Evolutionary conservation across 2,329 filamentous ascomycete species (phyloP).

Genomic region (Aspergillus sp.): DNA sequence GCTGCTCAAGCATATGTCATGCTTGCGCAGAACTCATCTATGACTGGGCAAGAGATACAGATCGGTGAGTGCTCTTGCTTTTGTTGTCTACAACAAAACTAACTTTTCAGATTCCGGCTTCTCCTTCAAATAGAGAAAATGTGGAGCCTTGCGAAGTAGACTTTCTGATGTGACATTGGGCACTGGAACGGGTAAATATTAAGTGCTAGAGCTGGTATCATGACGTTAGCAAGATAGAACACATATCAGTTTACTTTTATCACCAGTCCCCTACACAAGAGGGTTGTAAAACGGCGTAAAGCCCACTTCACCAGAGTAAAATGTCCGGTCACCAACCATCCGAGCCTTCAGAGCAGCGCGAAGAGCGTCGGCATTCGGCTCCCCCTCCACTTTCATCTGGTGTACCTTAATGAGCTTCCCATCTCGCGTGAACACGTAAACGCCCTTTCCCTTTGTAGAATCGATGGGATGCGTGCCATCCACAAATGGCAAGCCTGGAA

Average conservation of each 20-base stretch:
- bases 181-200: background rate
- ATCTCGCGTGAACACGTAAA: slow-evolving; percentile 43
- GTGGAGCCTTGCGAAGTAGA: background rate
- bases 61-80: slow-evolving; percentile 38
- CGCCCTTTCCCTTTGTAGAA: slow-evolving; percentile 27
- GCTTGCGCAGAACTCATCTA: slow-evolving; percentile 48
- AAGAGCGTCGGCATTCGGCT: slow-evolving; percentile 37
- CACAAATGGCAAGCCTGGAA: slow-evolving; percentile 43
- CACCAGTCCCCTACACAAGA: slow-evolving; percentile 27
- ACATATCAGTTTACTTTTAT: slow-evolving; percentile 1
- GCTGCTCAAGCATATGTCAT: slow-evolving; percentile 44
- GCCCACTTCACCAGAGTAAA: slow-evolving; percentile 26
- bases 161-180: background rate
- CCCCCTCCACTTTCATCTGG: slow-evolving; percentile 45
- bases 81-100: slow-evolving; percentile 6
- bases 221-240: slow-evolving; percentile 19
- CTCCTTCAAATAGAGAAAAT: slow-evolving; percentile 21
- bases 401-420: slow-evolving; percentile 39
- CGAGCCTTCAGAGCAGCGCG: slow-evolving; percentile 44
- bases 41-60: slow-evolving; percentile 49
- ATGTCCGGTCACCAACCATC: slow-evolving; percentile 36
- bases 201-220: slow-evolving; percentile 20
- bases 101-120: slow-evolving; percentile 37
- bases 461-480: slow-evolving; percentile 29
- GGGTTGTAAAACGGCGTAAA: slow-evolving; percentile 39